Evolutionary conservation across 257 asterid genomes (phyloP), one percentile per base, ranked within the genome.

Genomic region (Solanum pinnatisectum): DNA sequence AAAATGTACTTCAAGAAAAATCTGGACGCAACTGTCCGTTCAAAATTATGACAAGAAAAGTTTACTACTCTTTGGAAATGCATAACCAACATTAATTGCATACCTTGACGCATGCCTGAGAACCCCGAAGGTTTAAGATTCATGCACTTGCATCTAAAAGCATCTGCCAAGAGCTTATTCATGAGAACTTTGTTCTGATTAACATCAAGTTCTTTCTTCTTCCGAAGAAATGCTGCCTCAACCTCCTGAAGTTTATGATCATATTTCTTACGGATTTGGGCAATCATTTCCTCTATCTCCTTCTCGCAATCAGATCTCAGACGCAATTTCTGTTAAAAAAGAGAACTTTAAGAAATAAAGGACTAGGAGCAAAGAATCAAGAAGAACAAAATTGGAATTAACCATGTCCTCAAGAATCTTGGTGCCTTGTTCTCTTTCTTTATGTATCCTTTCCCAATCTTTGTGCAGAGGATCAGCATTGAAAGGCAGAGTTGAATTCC

Each of bases 101-200:
- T 94, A 96, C 98, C 98, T 94, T 88, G 97, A 88, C 73, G 94
- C 90, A 78, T 71, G 84, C 91, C 90, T 59, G 90, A 87, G 60
- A 73, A 88, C 88, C 92, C 92, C 39, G 95, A 40, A 83, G 94
- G 91, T 94, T 89, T 87, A 72, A 60, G 89, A 90, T 91, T 92
- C 91, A 89, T 63, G 87, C 94, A 92, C 77, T 83, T 90, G 36
- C 88, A 83, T 81, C 93, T 91, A 87, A 94, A 89, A 84, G 88
- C 90, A 68, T 92, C 95, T 10, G 99, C 95, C 90, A 96, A 90
- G 46, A 85, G 37, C 88, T 89, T 91, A 90, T 94, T 94, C 93
- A 85, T 88, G 81, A 86, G 77, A 90, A 93, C 91, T 91, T 74
- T 92, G 14, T 86, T 87, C 11, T 49, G 88, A 88, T 89, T 94